Evolutionary conservation across 2,329 filamentous ascomycete genomes (phyloP).

Genomic region (Sordariomycetes sp.): DNA sequence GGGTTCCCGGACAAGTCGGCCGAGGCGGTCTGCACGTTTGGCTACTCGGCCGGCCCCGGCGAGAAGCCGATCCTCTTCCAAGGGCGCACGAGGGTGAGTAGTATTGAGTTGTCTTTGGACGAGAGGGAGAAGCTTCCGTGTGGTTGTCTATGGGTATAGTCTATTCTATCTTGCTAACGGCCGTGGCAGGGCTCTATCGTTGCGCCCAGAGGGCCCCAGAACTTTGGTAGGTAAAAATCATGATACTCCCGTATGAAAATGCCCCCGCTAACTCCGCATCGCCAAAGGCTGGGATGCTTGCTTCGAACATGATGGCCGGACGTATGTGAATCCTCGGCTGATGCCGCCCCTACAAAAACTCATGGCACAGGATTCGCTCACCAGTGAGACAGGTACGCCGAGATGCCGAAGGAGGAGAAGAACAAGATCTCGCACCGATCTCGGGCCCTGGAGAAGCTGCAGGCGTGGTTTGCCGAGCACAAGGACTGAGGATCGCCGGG

Average conservation of each 20-base stretch:
- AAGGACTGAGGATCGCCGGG: not conserved
- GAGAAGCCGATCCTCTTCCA: slow-evolving; percentile 82
- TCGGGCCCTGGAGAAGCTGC: slow-evolving; percentile 78
- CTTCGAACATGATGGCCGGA: slow-evolving; percentile 88
- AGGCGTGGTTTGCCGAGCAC: slow-evolving; percentile 58
- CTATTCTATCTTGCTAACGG: not conserved
- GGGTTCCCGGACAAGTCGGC: slow-evolving; percentile 86
- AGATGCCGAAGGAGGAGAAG: slow-evolving; percentile 84
- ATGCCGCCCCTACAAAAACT: not conserved
- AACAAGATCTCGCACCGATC: slow-evolving; percentile 89
- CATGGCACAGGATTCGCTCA: not conserved
- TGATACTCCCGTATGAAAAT: not conserved
- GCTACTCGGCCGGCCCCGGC: slow-evolving; percentile 77
- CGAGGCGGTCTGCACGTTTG: slow-evolving; percentile 93
- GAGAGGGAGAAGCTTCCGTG: not conserved
- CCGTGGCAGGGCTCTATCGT: not conserved
- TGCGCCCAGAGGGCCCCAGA: slow-evolving; percentile 5
- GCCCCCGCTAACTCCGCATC: not conserved
- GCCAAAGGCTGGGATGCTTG: slow-evolving; percentile 82
- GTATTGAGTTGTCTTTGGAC: not conserved
- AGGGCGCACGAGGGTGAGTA: slow-evolving; percentile 65
- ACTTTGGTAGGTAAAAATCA: not conserved
- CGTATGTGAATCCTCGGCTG: slow-evolving; percentile 33
- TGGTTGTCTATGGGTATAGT: not conserved
- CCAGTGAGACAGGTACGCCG: slow-evolving; percentile 53